Percentiles rank a stretch among this genome's conserved stretches.
Evolutionary conservation across 352 stramenopile genomes (phyloP).

Genomic region (Plasmopara muralis): DNA sequence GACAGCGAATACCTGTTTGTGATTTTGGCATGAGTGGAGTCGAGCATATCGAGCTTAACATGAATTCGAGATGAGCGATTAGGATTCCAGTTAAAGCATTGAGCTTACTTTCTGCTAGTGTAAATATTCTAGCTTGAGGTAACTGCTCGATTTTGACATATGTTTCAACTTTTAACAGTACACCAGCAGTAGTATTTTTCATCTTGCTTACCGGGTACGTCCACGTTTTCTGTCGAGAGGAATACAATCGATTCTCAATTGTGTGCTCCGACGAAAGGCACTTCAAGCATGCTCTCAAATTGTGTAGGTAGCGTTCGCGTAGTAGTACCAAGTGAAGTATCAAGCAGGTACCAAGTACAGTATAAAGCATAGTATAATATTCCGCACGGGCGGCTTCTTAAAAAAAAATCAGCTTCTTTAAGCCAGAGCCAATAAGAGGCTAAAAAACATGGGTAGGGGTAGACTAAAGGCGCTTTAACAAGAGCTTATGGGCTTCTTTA

Average conservation of each 20-base stretch:
- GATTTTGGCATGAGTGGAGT: constrained; percentile 28
- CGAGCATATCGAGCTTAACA: constrained; percentile 25
- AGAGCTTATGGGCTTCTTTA: too few species aligned
- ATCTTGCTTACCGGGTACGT: constrained; percentile 27
- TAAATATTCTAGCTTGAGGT: constrained; percentile 20
- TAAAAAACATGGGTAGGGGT: too few species aligned
- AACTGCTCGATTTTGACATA: constrained; percentile 35
- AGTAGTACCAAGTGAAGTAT: too few species aligned
- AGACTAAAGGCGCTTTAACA: too few species aligned
- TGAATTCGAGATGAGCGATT: constrained; percentile 18
- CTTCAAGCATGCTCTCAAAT: too few species aligned
- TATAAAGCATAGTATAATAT: too few species aligned
- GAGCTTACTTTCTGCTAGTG: neutral
- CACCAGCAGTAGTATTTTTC: constrained; percentile 25
- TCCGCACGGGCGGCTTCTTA: too few species aligned
- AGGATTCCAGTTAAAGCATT: neutral
- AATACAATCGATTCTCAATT: neutral
- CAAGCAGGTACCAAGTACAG: too few species aligned
- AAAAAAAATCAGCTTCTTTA: too few species aligned
- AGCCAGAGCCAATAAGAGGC: too few species aligned
- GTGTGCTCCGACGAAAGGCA: constrained; percentile 34
- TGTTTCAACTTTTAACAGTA: constrained; percentile 30
- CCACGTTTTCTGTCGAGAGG: neutral
- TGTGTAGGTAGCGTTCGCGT: too few species aligned
- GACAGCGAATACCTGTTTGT: constrained; percentile 14